Conservation (phyloP, 768 basidiomycete genomes). For the Scleroderma citrinum region DNA sequence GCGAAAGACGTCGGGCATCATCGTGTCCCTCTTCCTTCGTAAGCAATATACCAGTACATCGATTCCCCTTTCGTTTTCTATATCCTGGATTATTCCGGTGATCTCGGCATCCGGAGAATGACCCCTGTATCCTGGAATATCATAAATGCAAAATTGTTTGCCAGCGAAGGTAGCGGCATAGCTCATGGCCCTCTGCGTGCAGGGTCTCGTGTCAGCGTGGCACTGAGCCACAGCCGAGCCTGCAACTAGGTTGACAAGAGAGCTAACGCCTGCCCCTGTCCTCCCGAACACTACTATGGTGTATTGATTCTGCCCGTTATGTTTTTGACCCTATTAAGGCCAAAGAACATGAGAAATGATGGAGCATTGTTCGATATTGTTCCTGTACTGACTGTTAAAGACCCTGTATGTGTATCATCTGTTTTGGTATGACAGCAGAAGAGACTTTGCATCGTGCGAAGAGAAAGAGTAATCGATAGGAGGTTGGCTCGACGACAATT, state of each 20-base stretch:
- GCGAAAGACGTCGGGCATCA: background rate
- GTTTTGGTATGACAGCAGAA: background rate
- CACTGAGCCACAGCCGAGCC: constrained; percentile 14
- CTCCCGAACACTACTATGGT: constrained; percentile 21
- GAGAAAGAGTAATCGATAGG: background rate
- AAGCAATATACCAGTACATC: constrained; percentile 1
- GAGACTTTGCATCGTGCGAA: background rate
- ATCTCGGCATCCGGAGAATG: background rate
- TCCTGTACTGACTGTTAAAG: background rate
- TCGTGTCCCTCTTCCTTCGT: background rate
- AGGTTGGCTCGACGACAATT: background rate
- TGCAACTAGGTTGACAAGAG: constrained; percentile 27
- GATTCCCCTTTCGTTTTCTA: background rate
- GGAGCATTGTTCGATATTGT: too few relatives aligned
- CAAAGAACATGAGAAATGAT: too few relatives aligned
- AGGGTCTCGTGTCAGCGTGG: constrained; percentile 13
- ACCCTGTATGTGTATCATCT: background rate
- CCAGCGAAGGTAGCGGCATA: constrained; percentile 14
- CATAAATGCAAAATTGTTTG: constrained; percentile 16
- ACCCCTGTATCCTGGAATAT: constrained; percentile 13
- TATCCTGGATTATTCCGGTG: background rate
- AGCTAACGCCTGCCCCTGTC: constrained; percentile 22
- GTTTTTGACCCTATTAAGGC: background rate
- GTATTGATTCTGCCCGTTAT: background rate
- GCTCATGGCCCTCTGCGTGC: constrained; percentile 12